Evolutionary conservation across 148 eudicot genomes (phyloP).

Genomic region (Dianthus caryophyllus): DNA sequence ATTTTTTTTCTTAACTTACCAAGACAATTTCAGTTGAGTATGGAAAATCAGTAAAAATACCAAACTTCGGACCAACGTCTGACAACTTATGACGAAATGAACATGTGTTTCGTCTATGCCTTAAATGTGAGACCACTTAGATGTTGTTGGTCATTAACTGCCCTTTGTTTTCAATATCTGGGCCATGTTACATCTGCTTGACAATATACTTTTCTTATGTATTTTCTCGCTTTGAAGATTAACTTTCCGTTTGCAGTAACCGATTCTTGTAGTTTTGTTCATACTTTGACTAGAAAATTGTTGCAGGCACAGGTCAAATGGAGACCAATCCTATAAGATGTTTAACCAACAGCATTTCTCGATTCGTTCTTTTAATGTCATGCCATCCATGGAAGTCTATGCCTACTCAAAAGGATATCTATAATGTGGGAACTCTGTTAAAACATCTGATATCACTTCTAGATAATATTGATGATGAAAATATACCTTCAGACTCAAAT

Average conservation of each 20-base stretch:
- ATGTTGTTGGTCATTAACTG: neutral
- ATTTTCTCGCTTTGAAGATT: neutral
- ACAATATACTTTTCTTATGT: neutral
- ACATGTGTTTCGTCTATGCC: too few species aligned
- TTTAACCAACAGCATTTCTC: constrained; percentile 72
- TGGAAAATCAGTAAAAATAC: too few species aligned
- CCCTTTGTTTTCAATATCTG: neutral
- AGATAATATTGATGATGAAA: constrained; percentile 49
- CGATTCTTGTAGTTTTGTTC: neutral
- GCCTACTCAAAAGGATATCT: constrained; percentile 53
- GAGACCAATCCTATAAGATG: constrained; percentile 61
- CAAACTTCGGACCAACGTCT: too few species aligned
- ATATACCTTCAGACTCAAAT: constrained; percentile 39
- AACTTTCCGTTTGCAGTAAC: neutral
- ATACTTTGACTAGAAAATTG: neutral
- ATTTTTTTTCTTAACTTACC: too few species aligned
- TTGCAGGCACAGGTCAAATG: constrained; percentile 54
- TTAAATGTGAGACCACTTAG: neutral
- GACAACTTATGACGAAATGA: too few species aligned
- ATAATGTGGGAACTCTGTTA: constrained; percentile 37
- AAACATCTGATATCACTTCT: constrained; percentile 69
- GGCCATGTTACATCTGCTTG: neutral
- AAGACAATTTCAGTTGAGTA: too few species aligned
- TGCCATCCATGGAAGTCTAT: constrained; percentile 48
- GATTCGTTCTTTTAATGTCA: constrained; percentile 74